phyloP scores from a whole-genome alignment of 768 basidiomycete genomes.

The Rubroboletus pulcherrimus region DNA sequence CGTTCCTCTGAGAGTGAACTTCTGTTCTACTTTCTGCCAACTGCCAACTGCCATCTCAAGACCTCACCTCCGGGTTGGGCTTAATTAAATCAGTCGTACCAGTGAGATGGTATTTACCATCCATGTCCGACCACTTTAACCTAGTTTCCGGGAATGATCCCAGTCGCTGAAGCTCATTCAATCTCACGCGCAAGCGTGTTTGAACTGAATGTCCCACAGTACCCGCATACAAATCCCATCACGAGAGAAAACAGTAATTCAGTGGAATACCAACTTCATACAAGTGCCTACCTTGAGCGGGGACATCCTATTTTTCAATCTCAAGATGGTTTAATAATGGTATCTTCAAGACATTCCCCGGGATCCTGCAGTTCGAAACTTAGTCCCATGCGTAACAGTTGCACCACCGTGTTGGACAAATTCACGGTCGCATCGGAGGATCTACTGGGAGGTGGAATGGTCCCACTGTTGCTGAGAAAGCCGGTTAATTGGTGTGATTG shows the following conservation, averaged over 20 bases:
- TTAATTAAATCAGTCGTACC: too few species aligned
- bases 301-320: not conserved
- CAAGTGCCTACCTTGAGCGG: not conserved
- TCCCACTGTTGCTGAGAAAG: not conserved
- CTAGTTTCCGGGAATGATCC: not conserved
- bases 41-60: too few species aligned
- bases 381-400: not conserved
- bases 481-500: too few species aligned
- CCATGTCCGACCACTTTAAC: not conserved
- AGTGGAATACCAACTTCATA: not conserved
- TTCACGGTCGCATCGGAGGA: not conserved
- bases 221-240: not conserved
- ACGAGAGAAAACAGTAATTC: not conserved
- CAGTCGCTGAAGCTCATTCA: not conserved
- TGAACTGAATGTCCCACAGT: not conserved
- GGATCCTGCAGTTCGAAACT: not conserved
- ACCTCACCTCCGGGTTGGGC: too few species aligned
- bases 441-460: not conserved
- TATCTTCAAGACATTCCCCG: not conserved
- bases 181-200: not conserved
- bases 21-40: not conserved
- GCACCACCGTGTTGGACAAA: not conserved
- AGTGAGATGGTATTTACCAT: not conserved
- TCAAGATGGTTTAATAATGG: not conserved
- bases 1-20: not conserved